These are phyloP conservation scores for Dalbergia cultrata DNA, from an alignment of 306 rosid species.

Conservation along the genomic window DNA sequence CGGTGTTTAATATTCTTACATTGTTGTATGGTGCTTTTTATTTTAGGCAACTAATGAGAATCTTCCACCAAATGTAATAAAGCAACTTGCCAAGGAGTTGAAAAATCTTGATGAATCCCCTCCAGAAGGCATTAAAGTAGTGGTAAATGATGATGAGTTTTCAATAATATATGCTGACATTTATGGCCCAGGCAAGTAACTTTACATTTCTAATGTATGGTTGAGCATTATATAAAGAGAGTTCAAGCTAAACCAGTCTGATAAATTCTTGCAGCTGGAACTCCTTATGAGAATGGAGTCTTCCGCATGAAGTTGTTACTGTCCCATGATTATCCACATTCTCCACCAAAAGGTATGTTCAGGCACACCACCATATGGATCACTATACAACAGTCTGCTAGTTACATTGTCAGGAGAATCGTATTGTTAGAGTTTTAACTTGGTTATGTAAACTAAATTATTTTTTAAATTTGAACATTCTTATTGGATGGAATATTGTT, in stretches of 20 bases:
- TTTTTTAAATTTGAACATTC: background rate
- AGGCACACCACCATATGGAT: background rate
- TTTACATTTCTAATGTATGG: conserved; percentile 2
- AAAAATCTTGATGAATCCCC: conserved; percentile 96
- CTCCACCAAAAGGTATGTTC: conserved; percentile 92
- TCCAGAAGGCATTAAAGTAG: conserved; percentile 96
- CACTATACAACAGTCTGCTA: background rate
- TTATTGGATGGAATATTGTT: conserved; percentile 3
- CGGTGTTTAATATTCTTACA: conserved; percentile 17
- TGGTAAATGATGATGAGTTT: conserved; percentile 88
- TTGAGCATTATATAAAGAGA: conserved; percentile 20
- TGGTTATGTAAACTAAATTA: background rate
- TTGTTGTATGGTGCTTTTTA: conserved; percentile 39
- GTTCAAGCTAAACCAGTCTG: conserved; percentile 32
- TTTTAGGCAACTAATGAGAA: conserved; percentile 96
- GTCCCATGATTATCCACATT: conserved; percentile 85
- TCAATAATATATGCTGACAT: conserved; percentile 90
- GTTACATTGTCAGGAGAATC: conserved; percentile 4
- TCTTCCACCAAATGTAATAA: conserved; percentile 97
- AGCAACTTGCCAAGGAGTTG: conserved; percentile 97
- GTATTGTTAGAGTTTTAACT: background rate
- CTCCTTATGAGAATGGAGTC: conserved; percentile 96
- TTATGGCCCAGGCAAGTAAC: conserved; percentile 92
- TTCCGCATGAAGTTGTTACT: conserved; percentile 93
- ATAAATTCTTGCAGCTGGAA: conserved; percentile 78